A percentile compares a stretch with the other conserved stretches of the same genome.
These are phyloP conservation scores for Trypanosoma mega DNA, from an alignment of 208 protist genomes.

Conservation along the genomic window DNA sequence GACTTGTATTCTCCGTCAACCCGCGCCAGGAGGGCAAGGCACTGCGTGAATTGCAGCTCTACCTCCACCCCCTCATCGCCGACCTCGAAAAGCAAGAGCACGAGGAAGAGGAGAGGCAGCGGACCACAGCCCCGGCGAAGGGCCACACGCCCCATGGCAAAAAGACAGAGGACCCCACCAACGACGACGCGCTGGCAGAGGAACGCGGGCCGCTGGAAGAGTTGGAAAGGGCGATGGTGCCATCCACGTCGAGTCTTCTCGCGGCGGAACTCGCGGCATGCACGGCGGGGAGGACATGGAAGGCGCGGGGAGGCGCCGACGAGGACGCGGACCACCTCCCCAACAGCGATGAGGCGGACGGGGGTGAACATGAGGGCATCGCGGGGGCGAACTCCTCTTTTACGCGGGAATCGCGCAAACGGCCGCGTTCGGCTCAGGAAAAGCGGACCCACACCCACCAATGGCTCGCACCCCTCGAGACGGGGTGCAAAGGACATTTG, in stretches of 20 bases:
- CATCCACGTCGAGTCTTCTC: slow-evolving; percentile 27
- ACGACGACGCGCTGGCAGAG: too few relatives aligned
- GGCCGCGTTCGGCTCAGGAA: neutral
- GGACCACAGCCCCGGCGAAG: too few relatives aligned
- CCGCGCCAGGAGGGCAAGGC: slow-evolving; percentile 59
- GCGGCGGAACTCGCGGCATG: slow-evolving; percentile 28
- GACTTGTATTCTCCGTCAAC: slow-evolving; percentile 74
- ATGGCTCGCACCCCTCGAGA: slow-evolving; percentile 60
- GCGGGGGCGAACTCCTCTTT: neutral
- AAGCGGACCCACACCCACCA: slow-evolving; percentile 3
- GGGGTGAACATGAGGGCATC: slow-evolving; percentile 15
- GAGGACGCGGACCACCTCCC: neutral
- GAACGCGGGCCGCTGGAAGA: neutral
- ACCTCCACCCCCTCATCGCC: slow-evolving; percentile 50
- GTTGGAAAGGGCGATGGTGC: neutral
- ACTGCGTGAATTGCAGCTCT: slow-evolving; percentile 71
- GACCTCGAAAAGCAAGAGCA: slow-evolving; percentile 37
- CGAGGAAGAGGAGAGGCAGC: slow-evolving; percentile 9
- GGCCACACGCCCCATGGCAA: too few relatives aligned
- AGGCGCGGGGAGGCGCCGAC: neutral
- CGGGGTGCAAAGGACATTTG: slow-evolving; percentile 65
- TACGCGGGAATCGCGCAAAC: slow-evolving; percentile 8
- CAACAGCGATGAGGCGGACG: slow-evolving; percentile 17
- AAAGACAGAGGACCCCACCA: too few relatives aligned
- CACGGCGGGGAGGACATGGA: neutral